Base-by-base conservation (phyloP, 345 rosid genomes). In the Populus pruinosa region DNA sequence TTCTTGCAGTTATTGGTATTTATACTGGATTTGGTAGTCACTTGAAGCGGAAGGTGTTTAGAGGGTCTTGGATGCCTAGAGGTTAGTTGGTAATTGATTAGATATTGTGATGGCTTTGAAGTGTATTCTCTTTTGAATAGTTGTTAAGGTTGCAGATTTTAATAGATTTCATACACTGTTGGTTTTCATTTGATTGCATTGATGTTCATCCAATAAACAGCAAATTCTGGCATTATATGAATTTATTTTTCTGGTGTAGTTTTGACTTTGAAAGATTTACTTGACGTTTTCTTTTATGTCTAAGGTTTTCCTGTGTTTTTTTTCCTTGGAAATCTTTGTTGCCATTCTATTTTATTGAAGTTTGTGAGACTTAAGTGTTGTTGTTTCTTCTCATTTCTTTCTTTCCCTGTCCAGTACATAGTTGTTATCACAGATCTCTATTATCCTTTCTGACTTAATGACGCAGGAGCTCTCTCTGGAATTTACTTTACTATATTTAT, bases 1-100 rank as follows among this genome's bases (percentile, higher is more conserved):
- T 89, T 73, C 98, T 96, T 78, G 99, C 92, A 64, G 96, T 96
- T 47, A 92, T 96, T 86, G 99, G 98, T 67, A 94, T 96, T 18
- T 93, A 87, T 78, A 89, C 99, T n/a, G 98, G 99, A 5, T 96
- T 96, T 77, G 99, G 99, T 27, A 88, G 98, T 79, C 93, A 82
- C 70, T 75, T 92, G 81, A 91, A 87, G 79, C 88, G 99, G 70
- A 93, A 90, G 80, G 65, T 78, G 29, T 96, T 89, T 82, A 81
- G 99, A 87, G 97, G 97, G 11, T 87, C 97, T 39, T 96, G 98
- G 97, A 96, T 96, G 98, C 98, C 98, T 75, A 92, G 77, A 87
- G 96, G 99, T 91, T 25, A 78, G 84, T 74, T 63, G 38, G 35
- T 11, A 67, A 23, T 49, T 41, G 61, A 72, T 66, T 71, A 56